A percentile compares a stretch with the other conserved stretches of the same genome.
Conservation (phyloP, 2,329 filamentous ascomycete genomes). For the Metarhizium humberi region DNA sequence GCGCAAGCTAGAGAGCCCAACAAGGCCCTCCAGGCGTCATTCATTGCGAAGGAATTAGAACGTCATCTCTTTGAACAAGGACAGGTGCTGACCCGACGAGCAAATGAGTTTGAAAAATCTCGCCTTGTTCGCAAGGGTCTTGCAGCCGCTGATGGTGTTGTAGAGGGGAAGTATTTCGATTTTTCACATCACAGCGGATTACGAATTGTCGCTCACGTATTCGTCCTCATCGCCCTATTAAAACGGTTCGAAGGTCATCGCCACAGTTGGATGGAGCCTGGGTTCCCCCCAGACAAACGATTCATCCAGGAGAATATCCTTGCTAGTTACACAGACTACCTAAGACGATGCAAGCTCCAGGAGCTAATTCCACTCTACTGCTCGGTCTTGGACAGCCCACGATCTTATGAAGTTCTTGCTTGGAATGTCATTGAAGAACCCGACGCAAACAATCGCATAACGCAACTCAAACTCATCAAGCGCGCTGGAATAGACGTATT, state of each 20-base stretch:
- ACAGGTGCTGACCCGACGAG: slow-evolving; percentile 21
- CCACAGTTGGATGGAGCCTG: slow-evolving; percentile 7
- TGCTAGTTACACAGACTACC: slow-evolving; percentile 69
- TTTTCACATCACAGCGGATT: slow-evolving; percentile 54
- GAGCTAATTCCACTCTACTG: slow-evolving; percentile 83
- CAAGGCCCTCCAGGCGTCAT: slow-evolving; percentile 67
- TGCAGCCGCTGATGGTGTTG: slow-evolving; percentile 21
- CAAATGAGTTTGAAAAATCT: slow-evolving; percentile 14
- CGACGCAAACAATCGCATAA: slow-evolving; percentile 53
- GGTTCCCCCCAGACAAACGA: slow-evolving; percentile 16
- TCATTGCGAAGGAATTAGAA: slow-evolving; percentile 56
- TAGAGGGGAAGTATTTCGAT: slow-evolving; percentile 39
- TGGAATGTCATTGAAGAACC: slow-evolving; percentile 67
- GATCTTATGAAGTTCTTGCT: slow-evolving; percentile 63
- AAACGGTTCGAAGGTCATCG: slow-evolving; percentile 39
- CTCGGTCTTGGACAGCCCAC: slow-evolving; percentile 58
- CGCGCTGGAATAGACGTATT: slow-evolving; percentile 64
- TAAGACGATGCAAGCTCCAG: slow-evolving; percentile 63
- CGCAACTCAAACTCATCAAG: slow-evolving; percentile 65
- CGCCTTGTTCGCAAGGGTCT: slow-evolving; percentile 16
- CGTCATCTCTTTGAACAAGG: slow-evolving; percentile 52
- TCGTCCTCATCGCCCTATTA: slow-evolving; percentile 57
- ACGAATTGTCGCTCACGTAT: slow-evolving; percentile 59
- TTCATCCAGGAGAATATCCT: slow-evolving; percentile 64
- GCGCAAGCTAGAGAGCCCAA: slow-evolving; percentile 54